Conservation (phyloP, 2,329 filamentous ascomycete species). For the Aspergillus japonicus region DNA sequence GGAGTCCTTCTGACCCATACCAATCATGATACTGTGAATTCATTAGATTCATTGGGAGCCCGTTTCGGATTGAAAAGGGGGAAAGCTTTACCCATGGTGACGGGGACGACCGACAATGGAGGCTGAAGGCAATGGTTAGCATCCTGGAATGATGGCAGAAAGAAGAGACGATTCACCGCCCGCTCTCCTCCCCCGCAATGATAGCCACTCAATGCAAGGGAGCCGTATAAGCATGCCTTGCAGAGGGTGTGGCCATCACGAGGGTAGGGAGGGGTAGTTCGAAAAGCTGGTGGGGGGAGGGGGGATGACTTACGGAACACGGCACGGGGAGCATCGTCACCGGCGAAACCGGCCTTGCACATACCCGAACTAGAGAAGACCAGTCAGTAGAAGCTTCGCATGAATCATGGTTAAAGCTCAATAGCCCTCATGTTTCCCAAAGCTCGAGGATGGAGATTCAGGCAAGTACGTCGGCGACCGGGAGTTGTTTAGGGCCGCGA, state of each 20-base stretch:
- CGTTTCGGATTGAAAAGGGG: slow-evolving; percentile 11
- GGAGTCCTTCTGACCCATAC: slow-evolving; percentile 99
- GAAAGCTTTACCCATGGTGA: slow-evolving; percentile 89
- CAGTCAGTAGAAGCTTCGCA: slow-evolving; percentile 15
- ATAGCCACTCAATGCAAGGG: slow-evolving; percentile 28
- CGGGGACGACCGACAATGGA: slow-evolving; percentile 99
- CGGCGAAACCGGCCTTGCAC: slow-evolving; percentile 99
- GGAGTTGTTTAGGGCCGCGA: slow-evolving; percentile 9
- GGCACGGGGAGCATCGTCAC: slow-evolving; percentile 99
- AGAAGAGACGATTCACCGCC: slow-evolving; percentile 9
- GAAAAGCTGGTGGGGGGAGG: slow-evolving; percentile 17
- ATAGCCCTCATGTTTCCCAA: background rate
- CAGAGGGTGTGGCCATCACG: slow-evolving; percentile 16
- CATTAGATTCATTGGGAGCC: slow-evolving; percentile 29
- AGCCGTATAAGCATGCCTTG: slow-evolving; percentile 3
- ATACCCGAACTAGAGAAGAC: slow-evolving; percentile 81
- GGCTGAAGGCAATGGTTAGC: slow-evolving; percentile 55
- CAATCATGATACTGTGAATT: slow-evolving; percentile 91
- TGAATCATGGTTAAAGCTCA: background rate
- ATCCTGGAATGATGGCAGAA: slow-evolving; percentile 7
- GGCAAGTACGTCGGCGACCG: background rate
- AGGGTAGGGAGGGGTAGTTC: slow-evolving; percentile 13
- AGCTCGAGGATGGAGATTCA: background rate
- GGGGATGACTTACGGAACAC: slow-evolving; percentile 89
- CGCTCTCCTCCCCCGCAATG: background rate